Percentiles rank a stretch among this genome's conserved stretches.
These are phyloP conservation scores for Suaeda aralocaspica DNA, from an alignment of 148 eudicot genomes.

Conservation along the genomic window DNA sequence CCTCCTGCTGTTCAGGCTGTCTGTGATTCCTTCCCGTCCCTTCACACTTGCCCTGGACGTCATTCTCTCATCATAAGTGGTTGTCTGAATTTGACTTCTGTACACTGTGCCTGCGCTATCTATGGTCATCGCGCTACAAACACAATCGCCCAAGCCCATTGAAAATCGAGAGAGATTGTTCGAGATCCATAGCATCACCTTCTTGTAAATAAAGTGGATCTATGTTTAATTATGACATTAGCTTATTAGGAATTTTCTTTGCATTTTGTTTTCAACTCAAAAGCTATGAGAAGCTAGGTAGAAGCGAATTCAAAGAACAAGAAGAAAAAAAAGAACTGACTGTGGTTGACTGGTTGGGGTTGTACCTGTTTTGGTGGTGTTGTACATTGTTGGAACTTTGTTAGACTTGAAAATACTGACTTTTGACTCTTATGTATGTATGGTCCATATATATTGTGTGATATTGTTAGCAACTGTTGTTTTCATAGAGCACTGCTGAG, in stretches of 20 bases:
- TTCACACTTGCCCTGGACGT: conserved; percentile 84
- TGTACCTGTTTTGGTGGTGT: conserved; percentile 2
- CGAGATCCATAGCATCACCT: not conserved
- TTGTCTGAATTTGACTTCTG: conserved; percentile 74
- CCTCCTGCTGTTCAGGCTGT: conserved; percentile 92
- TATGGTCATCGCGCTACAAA: conserved; percentile 42
- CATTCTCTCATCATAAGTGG: conserved; percentile 96
- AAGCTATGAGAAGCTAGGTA: not conserved
- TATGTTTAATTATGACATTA: not conserved
- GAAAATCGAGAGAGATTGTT: not conserved
- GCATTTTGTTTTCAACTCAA: not conserved
- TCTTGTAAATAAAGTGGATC: conserved; percentile 1
- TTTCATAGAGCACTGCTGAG: not conserved
- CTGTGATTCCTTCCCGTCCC: conserved; percentile 83
- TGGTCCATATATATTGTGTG: conserved; percentile 3
- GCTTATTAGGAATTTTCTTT: not conserved
- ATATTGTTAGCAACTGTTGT: not conserved
- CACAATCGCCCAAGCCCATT: conserved; percentile 19
- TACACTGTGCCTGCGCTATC: conserved; percentile 76
- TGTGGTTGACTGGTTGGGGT: not conserved
- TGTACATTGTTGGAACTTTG: conserved; percentile 11
- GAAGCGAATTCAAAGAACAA: not conserved
- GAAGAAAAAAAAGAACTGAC: not conserved
- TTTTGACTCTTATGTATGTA: not conserved
- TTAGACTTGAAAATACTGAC: not conserved